A percentile compares a stretch with the other conserved stretches of the same genome.
Evolutionary conservation across 2,329 filamentous ascomycete genomes (phyloP).

Genomic region (Fusarium duplospermum): DNA sequence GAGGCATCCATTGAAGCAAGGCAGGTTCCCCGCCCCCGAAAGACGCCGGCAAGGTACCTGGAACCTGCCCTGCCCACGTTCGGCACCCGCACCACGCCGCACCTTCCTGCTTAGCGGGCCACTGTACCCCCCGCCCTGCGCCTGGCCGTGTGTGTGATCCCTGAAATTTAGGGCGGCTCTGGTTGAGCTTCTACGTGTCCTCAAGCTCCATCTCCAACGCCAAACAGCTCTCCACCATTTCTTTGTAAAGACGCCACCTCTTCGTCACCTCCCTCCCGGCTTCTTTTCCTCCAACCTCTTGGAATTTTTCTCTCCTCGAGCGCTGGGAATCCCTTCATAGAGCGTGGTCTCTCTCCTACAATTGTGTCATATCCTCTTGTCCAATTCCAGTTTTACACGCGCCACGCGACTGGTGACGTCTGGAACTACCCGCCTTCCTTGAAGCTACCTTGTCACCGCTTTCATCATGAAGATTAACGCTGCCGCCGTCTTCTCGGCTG

Average conservation of each 20-base stretch:
- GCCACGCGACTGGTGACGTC: conserved; percentile 40
- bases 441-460: conserved; percentile 60
- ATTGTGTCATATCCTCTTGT: conserved; percentile 10
- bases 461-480: conserved; percentile 85
- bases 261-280: conserved; percentile 23
- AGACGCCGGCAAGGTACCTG: conserved; percentile 24
- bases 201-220: conserved; percentile 40
- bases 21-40: conserved; percentile 25
- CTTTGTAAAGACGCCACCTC: conserved; percentile 43
- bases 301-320: conserved; percentile 44
- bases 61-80: conserved; percentile 17
- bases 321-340: conserved; percentile 39
- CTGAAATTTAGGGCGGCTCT: conserved; percentile 42
- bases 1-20: conserved; percentile 12
- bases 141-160: conserved; percentile 35
- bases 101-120: conserved; percentile 38
- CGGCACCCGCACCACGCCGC: conserved; percentile 21
- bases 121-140: conserved; percentile 24
- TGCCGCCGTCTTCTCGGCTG: conserved; percentile 80
- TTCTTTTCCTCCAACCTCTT: conserved; percentile 43
- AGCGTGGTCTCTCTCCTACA: conserved; percentile 5
- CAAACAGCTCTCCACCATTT: conserved; percentile 42
- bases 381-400: conserved; percentile 14
- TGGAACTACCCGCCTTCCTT: conserved; percentile 10
- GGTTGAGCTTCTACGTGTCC: conserved; percentile 50